Evolutionary conservation across 2,329 filamentous ascomycete species (phyloP).

Genomic region (Dactylellina drechsleri): DNA sequence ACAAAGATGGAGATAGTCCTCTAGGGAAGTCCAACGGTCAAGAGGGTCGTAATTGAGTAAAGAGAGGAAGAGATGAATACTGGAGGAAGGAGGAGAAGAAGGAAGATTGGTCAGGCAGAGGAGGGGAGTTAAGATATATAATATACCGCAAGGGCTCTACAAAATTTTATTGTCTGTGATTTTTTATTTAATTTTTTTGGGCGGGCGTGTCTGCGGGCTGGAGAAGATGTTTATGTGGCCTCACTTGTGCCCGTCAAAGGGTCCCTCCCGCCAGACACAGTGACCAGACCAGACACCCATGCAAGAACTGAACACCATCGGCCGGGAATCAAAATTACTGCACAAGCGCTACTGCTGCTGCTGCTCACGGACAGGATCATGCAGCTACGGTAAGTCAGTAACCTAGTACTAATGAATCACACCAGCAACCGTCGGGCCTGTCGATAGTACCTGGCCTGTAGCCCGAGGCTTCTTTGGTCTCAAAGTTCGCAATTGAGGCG

Average conservation of each 20-base stretch:
- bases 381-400: too few species aligned
- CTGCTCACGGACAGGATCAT: too few species aligned
- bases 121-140: conserved; percentile 19
- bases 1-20: conserved; percentile 8
- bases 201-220: conserved; percentile 14
- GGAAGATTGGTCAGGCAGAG: conserved; percentile 33
- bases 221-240: conserved; percentile 54
- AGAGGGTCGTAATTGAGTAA: background rate
- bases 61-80: conserved; percentile 29
- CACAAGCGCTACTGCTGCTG: too few species aligned
- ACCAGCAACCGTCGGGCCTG: conserved; percentile 36
- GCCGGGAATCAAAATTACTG: too few species aligned
- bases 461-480: background rate
- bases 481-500: background rate
- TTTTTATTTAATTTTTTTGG: conserved; percentile 4
- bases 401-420: conserved; percentile 19
- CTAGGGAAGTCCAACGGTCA: conserved; percentile 18
- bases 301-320: conserved; percentile 7
- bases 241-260: conserved; percentile 27
- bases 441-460: conserved; percentile 20
- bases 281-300: background rate
- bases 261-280: conserved; percentile 18
- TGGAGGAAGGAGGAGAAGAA: conserved; percentile 28
- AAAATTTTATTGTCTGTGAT: background rate
- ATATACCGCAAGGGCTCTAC: background rate